Evolutionary conservation across 192 early-diverging fungal genomes (phyloP).

Genomic region (Phycomyces nitens): DNA sequence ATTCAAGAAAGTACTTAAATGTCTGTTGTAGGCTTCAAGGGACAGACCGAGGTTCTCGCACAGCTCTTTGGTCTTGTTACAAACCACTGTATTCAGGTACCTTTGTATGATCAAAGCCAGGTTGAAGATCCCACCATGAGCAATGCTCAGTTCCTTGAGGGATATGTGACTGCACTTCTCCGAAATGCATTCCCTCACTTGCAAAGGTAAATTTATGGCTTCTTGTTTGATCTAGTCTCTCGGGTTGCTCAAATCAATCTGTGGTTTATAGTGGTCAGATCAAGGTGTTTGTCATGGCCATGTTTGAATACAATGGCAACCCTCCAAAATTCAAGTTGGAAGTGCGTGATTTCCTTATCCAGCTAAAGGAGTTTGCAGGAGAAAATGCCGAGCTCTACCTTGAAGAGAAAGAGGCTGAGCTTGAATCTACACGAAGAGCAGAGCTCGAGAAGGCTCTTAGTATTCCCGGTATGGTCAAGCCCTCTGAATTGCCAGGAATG

Average conservation of each 20-base stretch:
- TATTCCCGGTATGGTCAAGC: conserved; percentile 98
- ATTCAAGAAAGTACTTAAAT: background rate
- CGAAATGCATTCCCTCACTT: conserved; percentile 90
- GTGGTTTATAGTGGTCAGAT: conserved; percentile 69
- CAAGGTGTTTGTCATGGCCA: conserved; percentile 77
- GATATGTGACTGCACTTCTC: conserved; percentile 82
- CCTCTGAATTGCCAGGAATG: conserved; percentile 68
- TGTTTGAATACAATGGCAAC: conserved; percentile 84
- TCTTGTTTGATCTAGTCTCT: background rate
- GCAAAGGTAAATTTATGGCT: conserved; percentile 54
- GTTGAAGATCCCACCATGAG: conserved; percentile 71
- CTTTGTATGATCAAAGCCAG: conserved; percentile 76
- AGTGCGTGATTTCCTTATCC: conserved; percentile 94
- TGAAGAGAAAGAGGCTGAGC: conserved; percentile 87
- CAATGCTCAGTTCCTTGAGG: conserved; percentile 78
- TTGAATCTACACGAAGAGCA: conserved; percentile 69
- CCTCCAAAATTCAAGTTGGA: conserved; percentile 85
- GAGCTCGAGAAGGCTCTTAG: conserved; percentile 79
- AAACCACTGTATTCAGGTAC: conserved; percentile 75
- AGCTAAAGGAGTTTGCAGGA: conserved; percentile 90
- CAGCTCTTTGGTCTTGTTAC: conserved; percentile 88
- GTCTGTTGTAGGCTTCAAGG: conserved; percentile 72
- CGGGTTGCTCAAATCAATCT: too few relatives aligned
- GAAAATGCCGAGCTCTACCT: conserved; percentile 82
- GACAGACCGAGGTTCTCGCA: conserved; percentile 86